These are phyloP conservation scores for Populus davidiana DNA, from an alignment of 345 rosid species.

Conservation along the genomic window DNA sequence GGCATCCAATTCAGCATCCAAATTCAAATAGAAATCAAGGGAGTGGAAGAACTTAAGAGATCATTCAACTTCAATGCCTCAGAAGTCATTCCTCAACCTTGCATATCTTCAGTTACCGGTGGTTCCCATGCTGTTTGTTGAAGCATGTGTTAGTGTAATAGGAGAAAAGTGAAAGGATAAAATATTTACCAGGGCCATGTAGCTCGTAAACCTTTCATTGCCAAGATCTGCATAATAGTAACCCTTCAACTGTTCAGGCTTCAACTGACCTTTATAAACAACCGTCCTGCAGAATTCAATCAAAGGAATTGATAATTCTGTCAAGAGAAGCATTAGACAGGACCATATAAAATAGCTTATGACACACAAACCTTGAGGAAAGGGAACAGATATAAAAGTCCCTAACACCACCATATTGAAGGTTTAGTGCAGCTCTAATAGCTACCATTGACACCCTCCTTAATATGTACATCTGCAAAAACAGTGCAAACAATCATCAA, in stretches of 20 bases:
- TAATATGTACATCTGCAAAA: constrained; percentile 84
- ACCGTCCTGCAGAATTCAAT: constrained; percentile 58
- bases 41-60: constrained; percentile 99
- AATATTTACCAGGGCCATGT: constrained; percentile 99
- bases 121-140: constrained; percentile 98
- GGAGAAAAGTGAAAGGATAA: constrained; percentile 66
- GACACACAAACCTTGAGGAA: constrained; percentile 71
- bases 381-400: constrained; percentile 98
- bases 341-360: neutral
- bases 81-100: constrained; percentile 99
- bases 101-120: constrained; percentile 80
- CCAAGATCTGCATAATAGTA: constrained; percentile 97
- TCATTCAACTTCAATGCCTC: constrained; percentile 99
- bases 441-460: constrained; percentile 94
- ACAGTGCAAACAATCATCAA: constrained; percentile 9
- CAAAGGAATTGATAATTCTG: neutral
- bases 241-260: constrained; percentile 81
- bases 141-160: constrained; percentile 90
- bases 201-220: constrained; percentile 99
- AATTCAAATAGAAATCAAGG: constrained; percentile 77
- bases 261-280: constrained; percentile 95
- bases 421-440: constrained; percentile 88
- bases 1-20: constrained; percentile 72
- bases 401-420: constrained; percentile 71
- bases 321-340: neutral